Evolutionary conservation across 2,329 filamentous ascomycete genomes (phyloP).

Genomic region (Colletotrichum musicola): DNA sequence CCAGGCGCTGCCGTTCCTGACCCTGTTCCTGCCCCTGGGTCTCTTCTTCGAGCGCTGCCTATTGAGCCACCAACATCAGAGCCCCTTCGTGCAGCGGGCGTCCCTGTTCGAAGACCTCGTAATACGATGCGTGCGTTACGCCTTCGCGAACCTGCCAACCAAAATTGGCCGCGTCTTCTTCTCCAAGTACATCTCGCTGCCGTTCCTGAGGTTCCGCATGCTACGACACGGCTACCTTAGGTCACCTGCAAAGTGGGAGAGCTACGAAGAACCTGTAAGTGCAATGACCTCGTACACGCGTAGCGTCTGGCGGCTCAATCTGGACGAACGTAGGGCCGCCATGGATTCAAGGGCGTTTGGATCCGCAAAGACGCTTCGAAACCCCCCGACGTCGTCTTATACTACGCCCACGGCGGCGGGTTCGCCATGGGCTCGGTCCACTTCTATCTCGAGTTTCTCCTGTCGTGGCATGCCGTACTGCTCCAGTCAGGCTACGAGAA

Average conservation of each 20-base stretch:
- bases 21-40: constrained; percentile 67
- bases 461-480: constrained; percentile 78
- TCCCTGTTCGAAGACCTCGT: constrained; percentile 83
- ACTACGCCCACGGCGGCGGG: constrained; percentile 86
- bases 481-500: constrained; percentile 76
- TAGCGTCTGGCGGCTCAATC: constrained; percentile 5
- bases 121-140: constrained; percentile 81
- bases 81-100: constrained; percentile 73
- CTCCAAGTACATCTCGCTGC: constrained; percentile 77
- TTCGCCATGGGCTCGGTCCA: constrained; percentile 86
- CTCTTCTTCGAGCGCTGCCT: constrained; percentile 71
- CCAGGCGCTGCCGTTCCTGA: constrained; percentile 77
- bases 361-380: constrained; percentile 70
- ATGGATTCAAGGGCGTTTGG: constrained; percentile 73
- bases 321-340: constrained; percentile 28
- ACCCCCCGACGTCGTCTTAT: constrained; percentile 81
- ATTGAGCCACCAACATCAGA: constrained; percentile 52
- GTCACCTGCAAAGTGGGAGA: constrained; percentile 74
- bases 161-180: constrained; percentile 82
- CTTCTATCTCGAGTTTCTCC: constrained; percentile 88
- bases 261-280: constrained; percentile 60
- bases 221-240: constrained; percentile 76
- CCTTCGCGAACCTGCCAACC: constrained; percentile 78
- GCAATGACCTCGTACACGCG: background rate
- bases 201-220: constrained; percentile 82